phyloP scores from a whole-genome alignment of 164 flowering plant genomes.

The Vitis rupestris region DNA sequence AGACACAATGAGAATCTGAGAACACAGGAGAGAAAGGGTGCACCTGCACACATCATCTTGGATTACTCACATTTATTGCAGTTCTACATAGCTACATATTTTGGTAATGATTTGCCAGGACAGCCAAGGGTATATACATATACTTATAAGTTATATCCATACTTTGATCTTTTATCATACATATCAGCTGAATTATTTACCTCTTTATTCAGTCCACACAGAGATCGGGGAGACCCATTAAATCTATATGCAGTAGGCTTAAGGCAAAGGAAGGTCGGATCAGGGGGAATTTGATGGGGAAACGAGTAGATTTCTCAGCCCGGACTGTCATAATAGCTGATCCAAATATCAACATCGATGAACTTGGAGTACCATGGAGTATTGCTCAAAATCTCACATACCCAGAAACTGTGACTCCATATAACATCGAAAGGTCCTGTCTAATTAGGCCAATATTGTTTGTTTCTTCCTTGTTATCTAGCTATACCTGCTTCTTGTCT shows the following conservation, averaged over 20 bases:
- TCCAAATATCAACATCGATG: conserved; percentile 94
- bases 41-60: conserved; percentile 94
- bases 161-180: neutral
- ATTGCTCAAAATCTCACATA: conserved; percentile 95
- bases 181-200: neutral
- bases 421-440: conserved; percentile 87
- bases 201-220: conserved; percentile 76
- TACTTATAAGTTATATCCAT: neutral
- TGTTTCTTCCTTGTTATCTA: neutral
- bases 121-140: conserved; percentile 76
- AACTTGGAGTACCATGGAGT: conserved; percentile 99
- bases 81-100: conserved; percentile 95
- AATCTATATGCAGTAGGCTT: conserved; percentile 95
- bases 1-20: conserved; percentile 90
- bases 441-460: neutral
- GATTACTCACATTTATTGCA: conserved; percentile 95
- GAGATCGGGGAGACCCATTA: conserved; percentile 94
- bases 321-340: conserved; percentile 99
- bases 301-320: conserved; percentile 97
- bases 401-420: conserved; percentile 98
- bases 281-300: conserved; percentile 98
- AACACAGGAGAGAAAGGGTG: conserved; percentile 92
- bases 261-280: conserved; percentile 99
- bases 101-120: conserved; percentile 98
- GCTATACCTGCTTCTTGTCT: neutral